Conservation (phyloP, 495 filamentous ascomycete genomes). For the Podospora pseudoanserina region DNA sequence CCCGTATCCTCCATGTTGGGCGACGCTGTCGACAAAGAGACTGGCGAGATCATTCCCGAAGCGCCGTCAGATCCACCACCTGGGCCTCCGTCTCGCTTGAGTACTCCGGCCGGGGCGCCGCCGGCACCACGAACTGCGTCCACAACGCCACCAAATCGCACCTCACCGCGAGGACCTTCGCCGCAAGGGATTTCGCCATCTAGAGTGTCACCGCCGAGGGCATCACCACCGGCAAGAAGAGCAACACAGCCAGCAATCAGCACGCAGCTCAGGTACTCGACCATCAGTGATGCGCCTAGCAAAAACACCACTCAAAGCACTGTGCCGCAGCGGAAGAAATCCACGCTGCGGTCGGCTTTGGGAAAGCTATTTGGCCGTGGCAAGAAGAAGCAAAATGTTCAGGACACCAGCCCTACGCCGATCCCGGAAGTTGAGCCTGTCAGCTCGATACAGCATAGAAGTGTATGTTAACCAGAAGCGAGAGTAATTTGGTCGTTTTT, state of each 20-base stretch:
- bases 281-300: conserved; percentile 36
- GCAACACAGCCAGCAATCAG: conserved; percentile 36
- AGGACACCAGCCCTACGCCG: conserved; percentile 8
- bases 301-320: conserved; percentile 32
- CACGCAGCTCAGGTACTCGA: conserved; percentile 37
- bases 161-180: conserved; percentile 20
- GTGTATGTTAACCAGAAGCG: conserved; percentile 35
- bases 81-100: conserved; percentile 18
- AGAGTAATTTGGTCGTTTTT: neutral
- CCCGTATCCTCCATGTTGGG: neutral
- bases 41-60: conserved; percentile 19
- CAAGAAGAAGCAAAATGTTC: conserved; percentile 40
- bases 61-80: conserved; percentile 25
- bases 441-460: conserved; percentile 36
- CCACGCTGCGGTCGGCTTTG: conserved; percentile 46
- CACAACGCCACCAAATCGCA: conserved; percentile 23
- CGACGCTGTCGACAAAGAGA: neutral
- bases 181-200: conserved; percentile 21
- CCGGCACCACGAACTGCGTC: conserved; percentile 26
- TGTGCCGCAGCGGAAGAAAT: conserved; percentile 47
- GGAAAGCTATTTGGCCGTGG: conserved; percentile 50
- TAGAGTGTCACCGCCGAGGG: conserved; percentile 16
- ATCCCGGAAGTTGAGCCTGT: conserved; percentile 15
- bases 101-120: conserved; percentile 9
- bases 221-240: conserved; percentile 22